phyloP scores from a whole-genome alignment of 305 asterid genomes.

The Fraxinus platypoda region DNA sequence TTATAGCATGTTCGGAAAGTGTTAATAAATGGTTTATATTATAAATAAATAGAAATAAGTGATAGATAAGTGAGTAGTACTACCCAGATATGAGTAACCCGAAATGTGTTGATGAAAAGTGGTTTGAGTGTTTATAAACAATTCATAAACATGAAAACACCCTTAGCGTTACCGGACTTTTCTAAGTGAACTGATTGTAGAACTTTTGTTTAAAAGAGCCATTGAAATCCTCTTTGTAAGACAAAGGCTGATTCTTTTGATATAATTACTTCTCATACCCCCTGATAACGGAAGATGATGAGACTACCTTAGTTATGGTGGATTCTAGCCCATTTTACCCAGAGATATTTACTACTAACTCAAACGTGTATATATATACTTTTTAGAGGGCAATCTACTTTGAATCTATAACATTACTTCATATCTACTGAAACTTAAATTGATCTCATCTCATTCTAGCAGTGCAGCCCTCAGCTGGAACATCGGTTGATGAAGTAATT shows the following conservation, averaged over 20 bases:
- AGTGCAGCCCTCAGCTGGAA: background rate
- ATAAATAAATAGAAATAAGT: background rate
- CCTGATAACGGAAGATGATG: background rate
- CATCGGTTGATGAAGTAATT: background rate
- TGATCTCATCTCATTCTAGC: background rate
- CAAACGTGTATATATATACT: background rate
- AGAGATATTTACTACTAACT: background rate
- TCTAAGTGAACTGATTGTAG: background rate
- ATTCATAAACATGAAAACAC: background rate
- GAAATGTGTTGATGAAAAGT: background rate
- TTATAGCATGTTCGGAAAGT: background rate
- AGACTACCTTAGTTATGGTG: background rate
- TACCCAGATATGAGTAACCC: background rate
- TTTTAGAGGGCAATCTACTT: background rate
- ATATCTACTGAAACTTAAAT: background rate
- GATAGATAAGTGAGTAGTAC: background rate
- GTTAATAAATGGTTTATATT: background rate
- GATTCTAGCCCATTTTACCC: background rate
- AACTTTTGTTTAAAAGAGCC: background rate
- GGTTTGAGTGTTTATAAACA: background rate
- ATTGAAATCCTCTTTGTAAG: background rate
- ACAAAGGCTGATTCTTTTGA: background rate
- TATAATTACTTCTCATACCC: conserved; percentile 7
- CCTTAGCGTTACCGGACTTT: background rate
- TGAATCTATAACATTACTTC: background rate